Evolutionary conservation across 2,329 filamentous ascomycete genomes (phyloP), one percentile per base, ranked within the genome.

Genomic region (Aaosphaeria pasadenensis): DNA sequence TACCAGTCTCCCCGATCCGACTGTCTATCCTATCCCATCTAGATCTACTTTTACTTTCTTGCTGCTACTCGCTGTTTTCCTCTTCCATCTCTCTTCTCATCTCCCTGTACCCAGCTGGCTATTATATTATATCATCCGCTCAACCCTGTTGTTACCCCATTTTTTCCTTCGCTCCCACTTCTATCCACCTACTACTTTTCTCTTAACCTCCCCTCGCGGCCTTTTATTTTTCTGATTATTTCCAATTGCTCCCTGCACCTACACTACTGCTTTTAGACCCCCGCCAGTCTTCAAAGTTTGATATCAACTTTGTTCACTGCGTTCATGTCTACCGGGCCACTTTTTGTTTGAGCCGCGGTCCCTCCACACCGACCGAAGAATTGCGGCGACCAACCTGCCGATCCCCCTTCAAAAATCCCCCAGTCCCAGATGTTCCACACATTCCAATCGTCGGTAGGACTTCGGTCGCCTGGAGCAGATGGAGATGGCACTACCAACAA

Each of bases 381-480:
- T 24, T 24, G 17, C 17, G 17, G 17, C 17, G 17, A 24, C 17
- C 17, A 24, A 24, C 17, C 17, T 24, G 17, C 17, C 17, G 17
- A 24, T 24, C 17, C 17, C 17, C 17, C 17, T 24, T 24, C 17
- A 24, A 24, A 24, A 24, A 24, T 24, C 17, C 17, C 33, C 9
- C 33, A 9, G n/a, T 36, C 33, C 33, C 7, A 38, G 55, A 75
- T 75, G 73, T 76, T 74, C 54, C 72, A 75, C 55, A 75, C 73
- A 5, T 76, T 76, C 49, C 72, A 74, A 46, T 66, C 66, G 11
- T 62, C 70, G 6, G 58, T 56, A 40, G 65, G 59, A 31, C 54
- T 64, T 49, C 63, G 62, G 38, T 67, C 64, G 39, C 60, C 60
- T 31, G 58, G 61, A 39, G 61, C 58, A 39, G 69, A 69, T 35